Evolutionary conservation across 306 rosid species (phyloP).

Genomic region (Lathyrus aphaca): DNA sequence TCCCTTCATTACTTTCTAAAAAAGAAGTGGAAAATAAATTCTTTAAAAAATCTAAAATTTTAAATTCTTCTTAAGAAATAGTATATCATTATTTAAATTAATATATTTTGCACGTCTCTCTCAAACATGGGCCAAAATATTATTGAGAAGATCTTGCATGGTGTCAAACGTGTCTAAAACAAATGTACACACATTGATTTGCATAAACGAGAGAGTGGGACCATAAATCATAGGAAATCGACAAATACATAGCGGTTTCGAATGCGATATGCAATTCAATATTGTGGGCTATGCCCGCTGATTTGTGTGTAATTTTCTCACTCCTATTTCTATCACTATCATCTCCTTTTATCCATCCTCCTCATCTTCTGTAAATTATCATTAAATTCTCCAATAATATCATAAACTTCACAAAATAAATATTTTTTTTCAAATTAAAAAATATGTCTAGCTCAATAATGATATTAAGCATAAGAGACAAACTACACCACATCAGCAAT

Average conservation of each 20-base stretch:
- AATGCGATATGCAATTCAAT: conserved; percentile 25
- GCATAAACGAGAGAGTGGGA: conserved; percentile 24
- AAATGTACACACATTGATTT: conserved; percentile 33
- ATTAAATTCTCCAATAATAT: too few relatives aligned
- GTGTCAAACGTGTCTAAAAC: conserved; percentile 3
- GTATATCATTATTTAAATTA: too few relatives aligned
- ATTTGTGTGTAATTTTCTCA: neutral
- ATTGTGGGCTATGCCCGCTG: conserved; percentile 60
- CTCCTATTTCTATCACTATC: conserved; percentile 22
- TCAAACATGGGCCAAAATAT: neutral
- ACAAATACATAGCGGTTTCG: conserved; percentile 53
- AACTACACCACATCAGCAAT: too few relatives aligned
- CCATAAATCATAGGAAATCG: conserved; percentile 36
- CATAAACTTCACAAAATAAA: too few relatives aligned
- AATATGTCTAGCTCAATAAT: too few relatives aligned
- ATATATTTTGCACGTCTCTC: too few relatives aligned
- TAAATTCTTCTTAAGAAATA: too few relatives aligned
- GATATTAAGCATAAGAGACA: too few relatives aligned
- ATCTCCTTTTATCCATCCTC: conserved; percentile 21
- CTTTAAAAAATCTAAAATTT: too few relatives aligned
- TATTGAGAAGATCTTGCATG: neutral
- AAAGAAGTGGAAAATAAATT: too few relatives aligned
- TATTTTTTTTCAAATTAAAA: too few relatives aligned
- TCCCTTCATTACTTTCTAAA: too few relatives aligned
- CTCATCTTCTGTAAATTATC: neutral